Percentiles rank a stretch among this genome's conserved stretches.
These are phyloP conservation scores for Trypanosomatidae sp. DNA, from an alignment of 208 protist species.

Conservation along the genomic window DNA sequence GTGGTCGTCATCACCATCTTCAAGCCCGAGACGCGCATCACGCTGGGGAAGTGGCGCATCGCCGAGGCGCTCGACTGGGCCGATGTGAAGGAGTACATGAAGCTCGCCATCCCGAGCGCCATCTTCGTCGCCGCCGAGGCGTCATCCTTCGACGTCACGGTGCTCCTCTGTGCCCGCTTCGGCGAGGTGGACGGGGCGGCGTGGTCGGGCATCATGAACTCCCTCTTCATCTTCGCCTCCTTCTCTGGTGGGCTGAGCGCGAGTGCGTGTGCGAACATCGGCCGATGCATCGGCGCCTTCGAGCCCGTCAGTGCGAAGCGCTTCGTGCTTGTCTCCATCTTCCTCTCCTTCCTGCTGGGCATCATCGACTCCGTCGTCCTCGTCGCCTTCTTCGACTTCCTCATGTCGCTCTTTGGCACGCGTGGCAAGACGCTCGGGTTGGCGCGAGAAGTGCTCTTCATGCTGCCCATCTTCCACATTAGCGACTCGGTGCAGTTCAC, in stretches of 20 bases:
- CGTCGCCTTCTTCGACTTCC: slow-evolving; percentile 54
- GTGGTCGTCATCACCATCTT: slow-evolving; percentile 62
- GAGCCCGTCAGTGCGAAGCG: slow-evolving; percentile 53
- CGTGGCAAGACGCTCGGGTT: slow-evolving; percentile 48
- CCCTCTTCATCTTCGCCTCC: slow-evolving; percentile 70
- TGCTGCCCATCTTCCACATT: slow-evolving; percentile 79
- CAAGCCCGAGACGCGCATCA: slow-evolving; percentile 68
- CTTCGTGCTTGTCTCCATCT: slow-evolving; percentile 57
- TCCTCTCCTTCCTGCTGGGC: slow-evolving; percentile 36
- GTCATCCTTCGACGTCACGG: slow-evolving; percentile 81
- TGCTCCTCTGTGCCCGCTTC: slow-evolving; percentile 69
- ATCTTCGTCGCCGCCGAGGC: slow-evolving; percentile 88
- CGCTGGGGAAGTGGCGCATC: slow-evolving; percentile 60
- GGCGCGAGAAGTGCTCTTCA: slow-evolving; percentile 46
- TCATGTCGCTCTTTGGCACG: slow-evolving; percentile 78
- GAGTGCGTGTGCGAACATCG: slow-evolving; percentile 81
- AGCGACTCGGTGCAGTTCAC: slow-evolving; percentile 79
- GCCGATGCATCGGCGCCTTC: slow-evolving; percentile 71
- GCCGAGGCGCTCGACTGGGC: slow-evolving; percentile 58
- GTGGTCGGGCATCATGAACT: slow-evolving; percentile 86
- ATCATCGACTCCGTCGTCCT: slow-evolving; percentile 54
- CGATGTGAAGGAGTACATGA: slow-evolving; percentile 80
- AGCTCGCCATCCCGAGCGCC: slow-evolving; percentile 76
- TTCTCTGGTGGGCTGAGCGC: slow-evolving; percentile 71
- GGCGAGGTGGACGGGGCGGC: slow-evolving; percentile 60